A percentile compares a stretch with the other conserved stretches of the same genome.
These are phyloP conservation scores for Elaeagnus macrophylla DNA, from an alignment of 306 rosid species.

Conservation along the genomic window DNA sequence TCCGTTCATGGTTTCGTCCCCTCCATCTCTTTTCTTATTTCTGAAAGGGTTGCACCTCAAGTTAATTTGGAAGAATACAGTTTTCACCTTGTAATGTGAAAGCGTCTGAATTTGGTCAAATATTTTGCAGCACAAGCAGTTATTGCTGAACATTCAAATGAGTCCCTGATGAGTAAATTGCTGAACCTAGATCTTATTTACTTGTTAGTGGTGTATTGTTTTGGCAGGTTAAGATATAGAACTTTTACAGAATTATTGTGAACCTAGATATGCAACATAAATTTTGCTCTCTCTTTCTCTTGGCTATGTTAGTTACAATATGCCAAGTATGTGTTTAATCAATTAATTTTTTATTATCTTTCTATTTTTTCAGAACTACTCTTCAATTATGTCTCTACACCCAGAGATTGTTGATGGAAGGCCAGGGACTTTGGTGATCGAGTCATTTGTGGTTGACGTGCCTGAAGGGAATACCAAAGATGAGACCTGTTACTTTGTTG, in stretches of 20 bases:
- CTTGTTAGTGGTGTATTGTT: no score
- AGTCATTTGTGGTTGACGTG: slow-evolving; percentile 92
- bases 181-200: no score
- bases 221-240: no score
- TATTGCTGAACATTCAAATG: no score
- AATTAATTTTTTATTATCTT: neutral
- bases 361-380: slow-evolving; percentile 67
- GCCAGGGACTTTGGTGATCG: slow-evolving; percentile 87
- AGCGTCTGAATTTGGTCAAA: no score
- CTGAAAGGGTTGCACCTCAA: no score
- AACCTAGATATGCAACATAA: no score
- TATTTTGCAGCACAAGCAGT: no score
- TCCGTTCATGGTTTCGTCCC: neutral
- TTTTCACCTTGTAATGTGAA: no score
- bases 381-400: slow-evolving; percentile 78
- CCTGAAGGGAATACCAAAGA: slow-evolving; percentile 97
- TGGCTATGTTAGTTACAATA: slow-evolving; percentile 4
- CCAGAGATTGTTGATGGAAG: slow-evolving; percentile 83
- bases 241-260: no score
- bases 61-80: no score
- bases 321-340: neutral
- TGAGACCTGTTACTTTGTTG: slow-evolving; percentile 87
- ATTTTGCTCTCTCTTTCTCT: neutral
- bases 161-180: no score
- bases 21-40: neutral